Evolutionary conservation across 2,329 filamentous ascomycete genomes (phyloP).

Genomic region (Zymoseptoria brevis): DNA sequence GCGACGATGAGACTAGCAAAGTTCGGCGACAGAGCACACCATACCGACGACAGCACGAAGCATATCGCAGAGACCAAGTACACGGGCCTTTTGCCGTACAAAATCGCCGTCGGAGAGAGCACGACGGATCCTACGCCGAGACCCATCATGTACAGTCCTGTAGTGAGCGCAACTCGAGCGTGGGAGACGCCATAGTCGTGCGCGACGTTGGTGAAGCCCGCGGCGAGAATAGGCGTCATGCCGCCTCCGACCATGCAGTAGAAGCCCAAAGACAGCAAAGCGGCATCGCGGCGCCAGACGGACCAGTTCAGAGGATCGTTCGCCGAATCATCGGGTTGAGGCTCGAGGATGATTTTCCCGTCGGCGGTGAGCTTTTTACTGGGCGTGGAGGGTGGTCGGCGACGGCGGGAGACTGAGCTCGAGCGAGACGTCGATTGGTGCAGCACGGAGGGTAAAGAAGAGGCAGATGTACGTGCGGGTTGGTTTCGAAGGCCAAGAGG

Average conservation of each 20-base stretch:
- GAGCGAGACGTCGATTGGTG: conserved; percentile 23
- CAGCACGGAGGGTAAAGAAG: conserved; percentile 38
- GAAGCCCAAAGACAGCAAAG: conserved; percentile 74
- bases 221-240: conserved; percentile 82
- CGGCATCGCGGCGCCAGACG: conserved; percentile 67
- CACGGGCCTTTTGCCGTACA: conserved; percentile 84
- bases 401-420: conserved; percentile 10
- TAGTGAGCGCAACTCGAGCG: conserved; percentile 73
- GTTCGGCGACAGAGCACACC: conserved; percentile 77
- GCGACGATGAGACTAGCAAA: conserved; percentile 74
- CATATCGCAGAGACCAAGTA: conserved; percentile 70
- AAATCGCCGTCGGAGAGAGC: conserved; percentile 80
- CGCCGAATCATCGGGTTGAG: conserved; percentile 80
- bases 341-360: conserved; percentile 77
- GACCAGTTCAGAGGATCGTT: conserved; percentile 96
- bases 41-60: conserved; percentile 69
- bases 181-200: conserved; percentile 57
- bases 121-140: conserved; percentile 77
- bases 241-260: conserved; percentile 92
- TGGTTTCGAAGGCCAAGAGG: conserved; percentile 55
- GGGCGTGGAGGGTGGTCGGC: conserved; percentile 7
- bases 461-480: conserved; percentile 51
- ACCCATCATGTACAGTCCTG: conserved; percentile 90
- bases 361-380: conserved; percentile 70
- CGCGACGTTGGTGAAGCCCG: conserved; percentile 79